Conservation (phyloP, 495 filamentous ascomycete species). For the Talaromyces proteolyticus region DNA sequence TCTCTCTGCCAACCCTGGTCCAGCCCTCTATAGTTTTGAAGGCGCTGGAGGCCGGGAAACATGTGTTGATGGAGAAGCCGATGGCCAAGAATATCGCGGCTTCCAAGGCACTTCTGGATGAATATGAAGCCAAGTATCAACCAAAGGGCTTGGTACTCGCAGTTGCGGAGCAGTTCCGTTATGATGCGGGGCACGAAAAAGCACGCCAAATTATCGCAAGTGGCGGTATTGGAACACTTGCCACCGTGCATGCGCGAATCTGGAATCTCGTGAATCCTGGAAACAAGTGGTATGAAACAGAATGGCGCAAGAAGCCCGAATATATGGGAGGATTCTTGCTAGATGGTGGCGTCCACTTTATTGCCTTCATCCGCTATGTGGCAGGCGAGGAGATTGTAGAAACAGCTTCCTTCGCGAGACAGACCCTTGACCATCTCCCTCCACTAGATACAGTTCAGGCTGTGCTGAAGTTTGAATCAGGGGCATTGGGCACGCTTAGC, state of each 20-base stretch:
- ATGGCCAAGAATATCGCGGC: slow-evolving; percentile 61
- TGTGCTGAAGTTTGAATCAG: slow-evolving; percentile 15
- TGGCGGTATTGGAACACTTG: background rate
- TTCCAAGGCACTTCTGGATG: slow-evolving; percentile 55
- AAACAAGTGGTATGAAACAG: slow-evolving; percentile 40
- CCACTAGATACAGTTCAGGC: slow-evolving; percentile 67
- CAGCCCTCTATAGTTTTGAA: slow-evolving; percentile 14
- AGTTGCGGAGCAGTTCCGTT: slow-evolving; percentile 77
- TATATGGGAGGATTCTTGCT: slow-evolving; percentile 76
- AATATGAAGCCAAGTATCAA: slow-evolving; percentile 49
- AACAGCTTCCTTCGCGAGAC: slow-evolving; percentile 44
- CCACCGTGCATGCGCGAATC: background rate
- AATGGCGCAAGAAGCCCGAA: slow-evolving; percentile 66
- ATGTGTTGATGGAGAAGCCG: slow-evolving; percentile 61
- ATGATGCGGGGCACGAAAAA: too few relatives aligned
- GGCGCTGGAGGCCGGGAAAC: slow-evolving; percentile 17
- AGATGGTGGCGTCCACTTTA: slow-evolving; percentile 70
- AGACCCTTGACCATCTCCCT: slow-evolving; percentile 59
- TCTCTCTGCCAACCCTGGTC: slow-evolving; percentile 15
- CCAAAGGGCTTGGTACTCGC: slow-evolving; percentile 46
- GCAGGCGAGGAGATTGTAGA: slow-evolving; percentile 33
- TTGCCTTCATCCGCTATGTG: slow-evolving; percentile 57
- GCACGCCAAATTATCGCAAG: slow-evolving; percentile 1
- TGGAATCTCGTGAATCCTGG: background rate
- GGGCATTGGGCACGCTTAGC: background rate